Evolutionary conservation across 225 moss, liverwort and hornwort genomes (phyloP).

Genomic region (Marchantia paleacea): DNA sequence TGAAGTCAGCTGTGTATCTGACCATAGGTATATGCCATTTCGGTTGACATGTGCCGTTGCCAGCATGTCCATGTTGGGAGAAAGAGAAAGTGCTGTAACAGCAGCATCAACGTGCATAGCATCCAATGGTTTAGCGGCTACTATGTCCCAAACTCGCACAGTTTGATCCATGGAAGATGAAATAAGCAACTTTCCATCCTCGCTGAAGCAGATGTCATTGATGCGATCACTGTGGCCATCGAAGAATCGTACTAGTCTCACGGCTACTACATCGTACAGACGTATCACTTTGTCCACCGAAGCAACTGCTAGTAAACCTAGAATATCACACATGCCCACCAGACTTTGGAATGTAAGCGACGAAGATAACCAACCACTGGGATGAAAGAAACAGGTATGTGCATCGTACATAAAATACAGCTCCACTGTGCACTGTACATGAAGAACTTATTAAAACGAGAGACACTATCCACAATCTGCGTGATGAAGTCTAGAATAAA

Average conservation of each 20-base stretch:
- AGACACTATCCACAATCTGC: neutral
- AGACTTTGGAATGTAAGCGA: neutral
- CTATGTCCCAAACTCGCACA: slow-evolving; percentile 86
- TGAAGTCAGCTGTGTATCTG: slow-evolving; percentile 6
- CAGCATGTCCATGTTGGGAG: slow-evolving; percentile 95
- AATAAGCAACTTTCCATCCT: slow-evolving; percentile 84
- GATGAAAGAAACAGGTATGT: neutral
- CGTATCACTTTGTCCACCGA: slow-evolving; percentile 83
- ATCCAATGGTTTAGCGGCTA: slow-evolving; percentile 80
- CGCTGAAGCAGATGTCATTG: slow-evolving; percentile 90
- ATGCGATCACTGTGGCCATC: slow-evolving; percentile 87
- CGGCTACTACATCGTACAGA: slow-evolving; percentile 76
- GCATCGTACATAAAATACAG: neutral
- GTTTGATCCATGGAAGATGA: slow-evolving; percentile 95
- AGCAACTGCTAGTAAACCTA: slow-evolving; percentile 72
- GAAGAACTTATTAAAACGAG: neutral
- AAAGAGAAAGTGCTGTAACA: slow-evolving; percentile 79
- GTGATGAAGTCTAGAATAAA: neutral
- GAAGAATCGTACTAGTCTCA: slow-evolving; percentile 73
- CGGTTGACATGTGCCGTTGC: slow-evolving; percentile 89
- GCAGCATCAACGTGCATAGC: slow-evolving; percentile 78
- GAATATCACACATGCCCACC: neutral
- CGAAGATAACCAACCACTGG: neutral
- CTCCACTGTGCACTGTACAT: neutral
- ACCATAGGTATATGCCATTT: slow-evolving; percentile 94